phyloP scores from a whole-genome alignment of 2,329 filamentous ascomycete genomes.

The Talaromyces sp. region DNA sequence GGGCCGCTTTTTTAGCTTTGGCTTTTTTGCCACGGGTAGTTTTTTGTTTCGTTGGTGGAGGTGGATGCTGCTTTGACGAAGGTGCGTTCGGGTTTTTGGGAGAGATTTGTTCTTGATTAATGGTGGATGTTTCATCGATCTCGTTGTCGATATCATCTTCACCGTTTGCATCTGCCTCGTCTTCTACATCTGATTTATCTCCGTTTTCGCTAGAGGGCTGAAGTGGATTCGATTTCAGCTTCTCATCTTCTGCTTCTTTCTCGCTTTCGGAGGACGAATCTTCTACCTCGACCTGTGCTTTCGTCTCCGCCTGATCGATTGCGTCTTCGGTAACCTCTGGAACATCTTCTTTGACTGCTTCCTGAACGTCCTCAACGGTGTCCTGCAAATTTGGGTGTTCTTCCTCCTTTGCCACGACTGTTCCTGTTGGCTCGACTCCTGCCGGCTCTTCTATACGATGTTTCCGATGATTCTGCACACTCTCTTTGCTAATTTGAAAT shows the following conservation, averaged over 20 bases:
- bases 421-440: constrained; percentile 17
- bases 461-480: constrained; percentile 74
- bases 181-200: constrained; percentile 18
- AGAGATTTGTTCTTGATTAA: not conserved
- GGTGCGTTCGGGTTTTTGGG: not conserved
- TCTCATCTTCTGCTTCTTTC: constrained; percentile 15
- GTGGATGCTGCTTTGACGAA: constrained; percentile 5
- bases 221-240: constrained; percentile 15
- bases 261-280: constrained; percentile 13
- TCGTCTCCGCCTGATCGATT: not conserved
- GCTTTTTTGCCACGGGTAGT: constrained; percentile 65
- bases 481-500: constrained; percentile 86
- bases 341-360: constrained; percentile 13
- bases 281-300: not conserved
- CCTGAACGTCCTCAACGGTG: constrained; percentile 24
- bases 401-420: not conserved
- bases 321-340: not conserved
- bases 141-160: constrained; percentile 8
- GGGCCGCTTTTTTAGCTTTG: constrained; percentile 82
- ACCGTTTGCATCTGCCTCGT: constrained; percentile 30
- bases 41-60: constrained; percentile 16
- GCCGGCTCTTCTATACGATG: constrained; percentile 53
- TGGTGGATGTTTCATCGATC: not conserved
- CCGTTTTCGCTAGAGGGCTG: constrained; percentile 19
- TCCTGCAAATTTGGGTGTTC: not conserved